Evolutionary conservation across 2,329 filamentous ascomycete species (phyloP).

Genomic region (Aspergillus ochraceoroseus): DNA sequence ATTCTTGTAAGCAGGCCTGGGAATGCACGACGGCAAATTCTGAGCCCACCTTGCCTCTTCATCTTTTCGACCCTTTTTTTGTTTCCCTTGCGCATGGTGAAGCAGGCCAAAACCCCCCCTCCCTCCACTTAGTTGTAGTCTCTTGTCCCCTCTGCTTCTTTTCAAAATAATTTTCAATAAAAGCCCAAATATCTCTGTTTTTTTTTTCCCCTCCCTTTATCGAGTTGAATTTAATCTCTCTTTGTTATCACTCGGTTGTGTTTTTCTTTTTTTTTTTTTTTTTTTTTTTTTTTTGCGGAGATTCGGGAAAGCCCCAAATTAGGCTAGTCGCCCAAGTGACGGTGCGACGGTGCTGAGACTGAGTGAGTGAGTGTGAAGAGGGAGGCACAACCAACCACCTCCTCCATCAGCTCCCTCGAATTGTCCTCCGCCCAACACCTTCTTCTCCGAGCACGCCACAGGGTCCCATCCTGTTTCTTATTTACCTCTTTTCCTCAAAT

Average conservation of each 20-base stretch:
- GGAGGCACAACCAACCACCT: slow-evolving; percentile 22
- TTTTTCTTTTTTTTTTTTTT: background rate
- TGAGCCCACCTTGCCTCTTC: slow-evolving; percentile 9
- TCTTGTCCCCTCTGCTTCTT: too few species aligned
- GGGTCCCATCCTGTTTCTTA: background rate
- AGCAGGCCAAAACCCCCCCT: slow-evolving; percentile 1
- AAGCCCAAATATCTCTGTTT: too few species aligned
- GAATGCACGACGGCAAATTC: slow-evolving; percentile 17
- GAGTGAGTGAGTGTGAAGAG: slow-evolving; percentile 8
- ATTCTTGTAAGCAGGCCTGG: background rate
- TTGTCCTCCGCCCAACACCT: slow-evolving; percentile 25
- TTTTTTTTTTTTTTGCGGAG: slow-evolving; percentile 13
- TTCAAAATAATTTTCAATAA: too few species aligned
- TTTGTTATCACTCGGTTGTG: too few species aligned
- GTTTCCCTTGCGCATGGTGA: background rate
- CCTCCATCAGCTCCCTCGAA: slow-evolving; percentile 21
- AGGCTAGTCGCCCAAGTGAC: slow-evolving; percentile 16
- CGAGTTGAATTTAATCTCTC: too few species aligned
- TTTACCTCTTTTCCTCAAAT: slow-evolving; percentile 16
- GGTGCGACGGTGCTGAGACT: slow-evolving; percentile 7
- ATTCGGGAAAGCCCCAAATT: slow-evolving; percentile 17
- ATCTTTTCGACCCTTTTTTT: slow-evolving; percentile 5
- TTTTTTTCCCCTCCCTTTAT: too few species aligned
- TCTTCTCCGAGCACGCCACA: slow-evolving; percentile 29
- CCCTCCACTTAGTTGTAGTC: too few species aligned